Conservation (phyloP, 306 rosid species). For the Delonix regia region DNA sequence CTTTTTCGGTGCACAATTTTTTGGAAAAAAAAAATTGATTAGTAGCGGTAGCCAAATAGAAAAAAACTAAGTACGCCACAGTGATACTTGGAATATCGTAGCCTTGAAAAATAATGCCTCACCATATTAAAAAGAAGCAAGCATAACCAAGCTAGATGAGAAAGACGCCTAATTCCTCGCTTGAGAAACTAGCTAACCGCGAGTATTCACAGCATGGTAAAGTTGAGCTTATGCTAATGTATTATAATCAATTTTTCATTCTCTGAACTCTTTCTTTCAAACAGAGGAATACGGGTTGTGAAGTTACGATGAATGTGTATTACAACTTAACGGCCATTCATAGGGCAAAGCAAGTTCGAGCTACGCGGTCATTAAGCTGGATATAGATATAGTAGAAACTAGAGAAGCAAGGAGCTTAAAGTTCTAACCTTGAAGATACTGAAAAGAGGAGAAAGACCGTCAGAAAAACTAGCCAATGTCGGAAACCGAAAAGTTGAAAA, state of each 20-base stretch:
- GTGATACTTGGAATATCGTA: too few relatives aligned
- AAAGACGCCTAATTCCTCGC: too few relatives aligned
- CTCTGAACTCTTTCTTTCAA: too few relatives aligned
- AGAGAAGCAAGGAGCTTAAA: conserved; percentile 33
- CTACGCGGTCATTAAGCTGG: conserved; percentile 38
- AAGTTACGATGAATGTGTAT: not conserved
- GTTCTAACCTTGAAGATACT: conserved; percentile 51
- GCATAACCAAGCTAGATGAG: too few relatives aligned
- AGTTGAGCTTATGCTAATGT: conserved; percentile 6
- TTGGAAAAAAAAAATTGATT: too few relatives aligned
- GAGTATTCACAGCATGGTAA: not conserved
- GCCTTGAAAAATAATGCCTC: too few relatives aligned
- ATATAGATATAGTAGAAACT: not conserved
- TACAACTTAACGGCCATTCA: conserved; percentile 34
- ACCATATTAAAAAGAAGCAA: too few relatives aligned
- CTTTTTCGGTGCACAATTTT: too few relatives aligned
- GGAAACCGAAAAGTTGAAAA: conserved; percentile 50
- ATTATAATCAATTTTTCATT: too few relatives aligned
- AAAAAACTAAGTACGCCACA: too few relatives aligned
- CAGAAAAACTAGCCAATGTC: conserved; percentile 47
- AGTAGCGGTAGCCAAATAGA: not conserved
- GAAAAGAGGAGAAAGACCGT: not conserved
- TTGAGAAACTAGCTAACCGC: too few relatives aligned
- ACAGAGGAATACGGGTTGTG: not conserved
- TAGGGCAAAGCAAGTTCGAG: conserved; percentile 41